Evolutionary conservation across 306 rosid genomes (phyloP), one percentile per base, ranked within the genome.

Genomic region (Purshia tridentata): DNA sequence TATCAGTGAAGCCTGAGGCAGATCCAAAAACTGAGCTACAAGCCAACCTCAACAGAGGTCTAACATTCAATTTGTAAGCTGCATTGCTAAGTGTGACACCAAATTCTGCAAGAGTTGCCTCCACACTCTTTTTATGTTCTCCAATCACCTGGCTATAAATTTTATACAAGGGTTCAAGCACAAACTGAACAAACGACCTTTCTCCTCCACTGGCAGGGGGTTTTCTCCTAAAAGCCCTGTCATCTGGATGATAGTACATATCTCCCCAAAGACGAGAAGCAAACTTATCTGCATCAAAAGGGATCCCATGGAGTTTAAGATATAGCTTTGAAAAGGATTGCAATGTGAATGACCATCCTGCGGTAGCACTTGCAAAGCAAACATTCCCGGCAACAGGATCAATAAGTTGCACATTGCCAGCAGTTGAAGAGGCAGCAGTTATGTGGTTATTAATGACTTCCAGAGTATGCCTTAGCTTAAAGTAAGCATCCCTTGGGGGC

Each of bases 181-280:
- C 91, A 78, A 94, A 94, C 84, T 94, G 90, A 10, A 94, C 99
- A 86, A 94, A 94, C 22, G 99, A 89, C 53, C 97, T 88, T 78
- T 94, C 99, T 42, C 91, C 98, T 62, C 99, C 99, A 81, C 85
- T 76, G 9, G 83, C 84, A 73, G 97, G 97, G 57, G 96, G 93
- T 77, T 91, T 91, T 89, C 82, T 91, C 83, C 77, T 94, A 77
- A 94, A 94, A 70, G 73, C 72, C 77, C 99, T 83, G 35, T 88
- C 76, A 68, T 91, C 99, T 0, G 91, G 88, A 80, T 94, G 97
- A 72, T 83, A 94, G 78, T 91, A 94, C 59, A 56, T 52, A 67
- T 94, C 99, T 72, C 99, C 97, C 99, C 99, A 94, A 12, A 94
- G 97, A 69, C 89, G 91, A 77, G 90, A 75, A 41, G 99, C 96